Conservation (phyloP, 768 basidiomycete genomes). For the Suillus bovinus region DNA sequence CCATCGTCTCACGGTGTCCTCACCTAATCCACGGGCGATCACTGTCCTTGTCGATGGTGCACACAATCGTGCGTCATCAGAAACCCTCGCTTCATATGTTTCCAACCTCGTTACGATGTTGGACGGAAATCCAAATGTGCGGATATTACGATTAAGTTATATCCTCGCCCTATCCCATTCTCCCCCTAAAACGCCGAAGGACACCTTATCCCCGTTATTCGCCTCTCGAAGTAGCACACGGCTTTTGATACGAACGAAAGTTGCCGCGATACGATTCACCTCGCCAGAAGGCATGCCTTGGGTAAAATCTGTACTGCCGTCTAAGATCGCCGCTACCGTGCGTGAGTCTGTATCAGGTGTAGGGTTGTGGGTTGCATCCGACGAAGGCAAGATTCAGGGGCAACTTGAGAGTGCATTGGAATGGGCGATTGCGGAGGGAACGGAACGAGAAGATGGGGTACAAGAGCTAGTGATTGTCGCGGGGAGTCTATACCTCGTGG, state of each 20-base stretch:
- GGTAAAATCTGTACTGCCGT: slow-evolving; percentile 66
- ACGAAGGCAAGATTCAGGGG: slow-evolving; percentile 31
- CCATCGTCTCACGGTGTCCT: slow-evolving; percentile 32
- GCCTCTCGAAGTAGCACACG: slow-evolving; percentile 33
- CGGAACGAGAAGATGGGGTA: slow-evolving; percentile 13
- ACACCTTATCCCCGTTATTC: slow-evolving; percentile 72
- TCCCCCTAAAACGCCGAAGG: slow-evolving; percentile 75
- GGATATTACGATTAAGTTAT: slow-evolving; percentile 53
- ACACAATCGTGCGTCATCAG: slow-evolving; percentile 83
- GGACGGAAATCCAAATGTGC: slow-evolving; percentile 18
- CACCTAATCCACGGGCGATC: slow-evolving; percentile 26
- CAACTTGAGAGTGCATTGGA: slow-evolving; percentile 51
- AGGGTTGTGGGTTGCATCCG: slow-evolving; percentile 45
- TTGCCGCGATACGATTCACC: slow-evolving; percentile 65
- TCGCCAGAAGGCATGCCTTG: slow-evolving; percentile 94
- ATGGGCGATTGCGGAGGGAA: slow-evolving; percentile 31
- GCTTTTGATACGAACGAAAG: slow-evolving; percentile 36
- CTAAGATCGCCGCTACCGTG: slow-evolving; percentile 50
- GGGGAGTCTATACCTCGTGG: slow-evolving; percentile 93
- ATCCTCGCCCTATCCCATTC: slow-evolving; percentile 85
- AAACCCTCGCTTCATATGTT: slow-evolving; percentile 63
- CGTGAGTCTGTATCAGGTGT: slow-evolving; percentile 42
- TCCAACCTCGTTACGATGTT: slow-evolving; percentile 34
- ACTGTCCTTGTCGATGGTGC: slow-evolving; percentile 86
- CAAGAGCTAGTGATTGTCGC: slow-evolving; percentile 68